Conservation (phyloP, 23 red algal species). For the Agarophyton chilense region DNA sequence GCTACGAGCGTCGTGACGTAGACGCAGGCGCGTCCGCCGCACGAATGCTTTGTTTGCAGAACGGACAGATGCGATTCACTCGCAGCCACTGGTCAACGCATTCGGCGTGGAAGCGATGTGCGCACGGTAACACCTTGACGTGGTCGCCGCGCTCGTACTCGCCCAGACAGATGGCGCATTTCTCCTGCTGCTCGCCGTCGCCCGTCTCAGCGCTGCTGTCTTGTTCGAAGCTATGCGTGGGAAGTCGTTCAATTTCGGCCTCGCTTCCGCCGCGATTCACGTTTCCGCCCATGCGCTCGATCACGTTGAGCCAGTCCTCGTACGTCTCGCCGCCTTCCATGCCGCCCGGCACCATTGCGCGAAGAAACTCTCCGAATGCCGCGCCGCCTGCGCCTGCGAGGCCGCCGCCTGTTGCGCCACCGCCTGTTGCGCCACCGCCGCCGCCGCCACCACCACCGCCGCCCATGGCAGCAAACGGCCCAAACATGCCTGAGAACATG, state of each 20-base stretch:
- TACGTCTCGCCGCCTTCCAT: constrained; percentile 37
- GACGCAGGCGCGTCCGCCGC: background rate
- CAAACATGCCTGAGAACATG: constrained; percentile 1
- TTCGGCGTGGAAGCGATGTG: constrained; percentile 75
- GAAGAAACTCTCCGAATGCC: background rate
- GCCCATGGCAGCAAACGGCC: background rate
- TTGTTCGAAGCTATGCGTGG: constrained; percentile 22
- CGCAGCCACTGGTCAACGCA: constrained; percentile 90
- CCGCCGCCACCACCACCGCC: background rate
- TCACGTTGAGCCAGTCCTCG: constrained; percentile 57
- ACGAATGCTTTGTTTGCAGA: constrained; percentile 76
- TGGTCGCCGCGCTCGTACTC: constrained; percentile 72
- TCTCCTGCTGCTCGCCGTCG: constrained; percentile 65
- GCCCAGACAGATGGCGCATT: constrained; percentile 87
- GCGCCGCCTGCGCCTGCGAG: too few relatives aligned
- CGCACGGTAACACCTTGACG: constrained; percentile 76
- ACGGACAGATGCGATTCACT: constrained; percentile 73
- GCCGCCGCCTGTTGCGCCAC: too few relatives aligned
- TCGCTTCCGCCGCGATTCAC: constrained; percentile 38
- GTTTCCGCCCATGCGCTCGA: constrained; percentile 62
- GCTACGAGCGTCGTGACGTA: background rate
- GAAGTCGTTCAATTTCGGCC: constrained; percentile 17
- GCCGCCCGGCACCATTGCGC: background rate
- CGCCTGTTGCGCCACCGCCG: too few relatives aligned
- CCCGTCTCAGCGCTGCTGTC: background rate